phyloP scores from a whole-genome alignment of 441 rosid species.

The Erodium trifolium region DNA sequence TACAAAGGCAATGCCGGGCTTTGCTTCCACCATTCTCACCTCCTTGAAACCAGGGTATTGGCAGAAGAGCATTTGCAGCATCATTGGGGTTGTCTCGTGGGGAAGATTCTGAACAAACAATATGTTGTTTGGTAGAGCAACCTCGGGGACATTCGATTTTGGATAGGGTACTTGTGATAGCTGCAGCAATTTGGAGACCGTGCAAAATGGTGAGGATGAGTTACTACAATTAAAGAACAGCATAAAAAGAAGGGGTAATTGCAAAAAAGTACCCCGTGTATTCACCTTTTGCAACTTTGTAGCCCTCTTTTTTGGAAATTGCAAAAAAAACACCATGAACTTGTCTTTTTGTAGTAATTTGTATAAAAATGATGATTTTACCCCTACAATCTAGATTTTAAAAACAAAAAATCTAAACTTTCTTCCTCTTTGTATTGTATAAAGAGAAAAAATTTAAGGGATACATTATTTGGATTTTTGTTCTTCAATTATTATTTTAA shows the following conservation, averaged over 20 bases:
- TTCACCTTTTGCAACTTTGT: too few relatives aligned
- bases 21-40: constrained; percentile 87
- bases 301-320: too few relatives aligned
- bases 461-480: too few relatives aligned
- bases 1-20: constrained; percentile 97
- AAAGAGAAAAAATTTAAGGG: too few relatives aligned
- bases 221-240: not conserved
- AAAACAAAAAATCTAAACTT: too few relatives aligned
- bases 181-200: constrained; percentile 31
- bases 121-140: constrained; percentile 87
- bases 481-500: too few relatives aligned
- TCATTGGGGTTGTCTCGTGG: constrained; percentile 68
- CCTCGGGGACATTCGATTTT: constrained; percentile 64
- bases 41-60: constrained; percentile 84
- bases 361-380: too few relatives aligned
- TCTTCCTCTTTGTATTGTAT: too few relatives aligned
- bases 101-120: constrained; percentile 91
- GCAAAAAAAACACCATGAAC: too few relatives aligned
- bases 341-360: too few relatives aligned
- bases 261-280: too few relatives aligned
- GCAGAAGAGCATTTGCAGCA: constrained; percentile 69
- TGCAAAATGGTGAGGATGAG: not conserved
- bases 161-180: constrained; percentile 79
- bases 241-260: not conserved
- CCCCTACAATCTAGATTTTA: too few relatives aligned